These are phyloP conservation scores for Dothiorella sarmentorum DNA, from an alignment of 2,329 filamentous ascomycete genomes.

Conservation along the genomic window DNA sequence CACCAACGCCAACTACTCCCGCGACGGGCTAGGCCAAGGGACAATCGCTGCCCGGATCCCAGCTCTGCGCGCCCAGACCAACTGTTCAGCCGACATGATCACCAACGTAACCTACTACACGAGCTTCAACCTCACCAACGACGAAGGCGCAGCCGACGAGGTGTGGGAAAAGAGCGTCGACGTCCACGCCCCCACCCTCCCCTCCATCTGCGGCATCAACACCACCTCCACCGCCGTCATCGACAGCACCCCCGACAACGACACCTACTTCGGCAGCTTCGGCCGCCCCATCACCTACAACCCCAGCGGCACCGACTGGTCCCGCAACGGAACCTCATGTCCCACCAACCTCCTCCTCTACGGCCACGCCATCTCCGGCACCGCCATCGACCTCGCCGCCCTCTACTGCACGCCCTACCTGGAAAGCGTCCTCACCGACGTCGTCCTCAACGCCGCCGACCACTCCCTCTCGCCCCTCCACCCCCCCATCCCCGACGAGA, in stretches of 20 bases:
- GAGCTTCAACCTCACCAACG: not conserved
- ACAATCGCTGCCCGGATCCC: not conserved
- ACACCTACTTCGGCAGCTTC: not conserved
- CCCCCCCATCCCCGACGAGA: not conserved
- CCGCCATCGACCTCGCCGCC: not conserved
- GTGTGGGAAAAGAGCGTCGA: too few species aligned
- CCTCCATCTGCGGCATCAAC: not conserved
- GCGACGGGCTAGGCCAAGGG: not conserved
- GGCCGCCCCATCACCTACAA: not conserved
- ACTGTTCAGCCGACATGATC: not conserved
- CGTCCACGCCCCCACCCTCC: not conserved
- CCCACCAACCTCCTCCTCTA: not conserved
- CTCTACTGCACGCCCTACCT: not conserved
- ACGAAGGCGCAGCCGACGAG: not conserved
- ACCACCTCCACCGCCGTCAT: not conserved
- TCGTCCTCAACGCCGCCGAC: not conserved
- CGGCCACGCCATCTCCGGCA: not conserved
- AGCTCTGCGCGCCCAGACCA: not conserved
- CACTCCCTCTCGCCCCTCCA: not conserved
- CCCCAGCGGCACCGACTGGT: not conserved
- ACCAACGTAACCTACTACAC: not conserved
- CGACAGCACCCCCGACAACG: not conserved
- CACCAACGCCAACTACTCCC: not conserved
- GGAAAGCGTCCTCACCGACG: not conserved
- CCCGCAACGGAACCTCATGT: not conserved